These are phyloP conservation scores for Cordia subcordata DNA, from an alignment of 257 asterid genomes.

Conservation along the genomic window DNA sequence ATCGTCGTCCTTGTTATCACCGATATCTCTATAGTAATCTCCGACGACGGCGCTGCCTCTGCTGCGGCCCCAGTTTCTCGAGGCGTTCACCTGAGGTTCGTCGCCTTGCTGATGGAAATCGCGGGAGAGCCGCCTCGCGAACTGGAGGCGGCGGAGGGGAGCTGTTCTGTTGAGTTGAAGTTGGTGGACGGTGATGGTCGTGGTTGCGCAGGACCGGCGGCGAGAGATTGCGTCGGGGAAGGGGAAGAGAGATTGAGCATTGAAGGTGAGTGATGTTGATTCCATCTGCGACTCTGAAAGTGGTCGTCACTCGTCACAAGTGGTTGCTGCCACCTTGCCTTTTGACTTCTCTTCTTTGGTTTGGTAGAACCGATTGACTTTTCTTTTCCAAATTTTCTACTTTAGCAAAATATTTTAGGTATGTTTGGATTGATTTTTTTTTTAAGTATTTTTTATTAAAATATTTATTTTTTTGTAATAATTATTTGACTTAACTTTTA, in stretches of 20 bases:
- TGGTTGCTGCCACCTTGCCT: background rate
- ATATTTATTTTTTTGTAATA: no score
- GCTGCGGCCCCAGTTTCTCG: conserved; percentile 38
- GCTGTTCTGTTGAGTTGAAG: background rate
- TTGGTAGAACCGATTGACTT: no score
- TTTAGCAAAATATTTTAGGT: no score
- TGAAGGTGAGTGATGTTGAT: background rate
- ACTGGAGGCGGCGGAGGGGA: background rate
- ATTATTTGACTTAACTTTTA: no score
- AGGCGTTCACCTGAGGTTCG: background rate
- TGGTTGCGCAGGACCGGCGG: no score
- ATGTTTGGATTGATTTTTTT: no score
- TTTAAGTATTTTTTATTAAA: no score
- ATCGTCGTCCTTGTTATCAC: conserved; percentile 47
- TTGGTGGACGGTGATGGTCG: background rate
- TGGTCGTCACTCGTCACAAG: no score
- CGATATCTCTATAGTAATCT: conserved; percentile 35
- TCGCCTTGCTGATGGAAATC: background rate
- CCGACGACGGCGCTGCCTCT: conserved; percentile 49
- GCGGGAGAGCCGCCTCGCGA: background rate
- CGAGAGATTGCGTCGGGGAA: background rate
- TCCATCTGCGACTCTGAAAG: background rate
- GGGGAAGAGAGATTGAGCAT: background rate
- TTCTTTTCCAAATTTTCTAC: no score
- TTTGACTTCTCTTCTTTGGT: background rate